Base-by-base conservation (phyloP, 495 filamentous ascomycete genomes). In the Alectoria sarmentosa region DNA sequence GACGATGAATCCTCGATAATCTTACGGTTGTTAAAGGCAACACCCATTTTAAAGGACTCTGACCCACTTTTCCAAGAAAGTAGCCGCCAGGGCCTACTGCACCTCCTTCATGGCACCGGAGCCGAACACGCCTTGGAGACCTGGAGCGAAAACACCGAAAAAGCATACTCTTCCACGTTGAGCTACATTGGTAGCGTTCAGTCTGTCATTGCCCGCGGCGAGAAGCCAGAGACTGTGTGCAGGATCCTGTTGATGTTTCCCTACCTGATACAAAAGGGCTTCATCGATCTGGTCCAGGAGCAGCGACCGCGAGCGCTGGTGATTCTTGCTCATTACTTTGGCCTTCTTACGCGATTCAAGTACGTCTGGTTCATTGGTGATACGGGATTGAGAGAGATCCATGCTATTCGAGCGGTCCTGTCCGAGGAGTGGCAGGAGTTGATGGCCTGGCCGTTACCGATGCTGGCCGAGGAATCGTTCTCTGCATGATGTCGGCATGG, bases 251-350 rank as follows among this genome's bases (percentile, higher is more conserved):
- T 76, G n/a, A 41, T 67, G 28, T 79, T 79, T 60, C 73, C 76
- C 13, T 73, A 74, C 61, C 32, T 76, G 21, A 64, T 72, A 2
- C 69, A 69, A 38, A 42, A 62, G 58, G 57, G 63, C 42, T 80
- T 74, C 59, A 69, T 76, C 52, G 67, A 74, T 5, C 44, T 77
- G 26, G 64, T 80, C 23, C 63, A 69, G 26, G 69, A 72, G 66
- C 44, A 49, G 28, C 66, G 67, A 19, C 76, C 77, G 17, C 73
- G 77, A 52, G 75, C 77, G 0, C 68, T 83, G 0, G 69, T 83
- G 11, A 77, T 84, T 19, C 69, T 80, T 4, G 76, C 75, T 5
- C 76, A 80, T 65, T 78, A 70, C 67, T 80, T 79, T 61, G 69
- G 72, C 1, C 63, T 76, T 23, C 58, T 76, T 15, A 59, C 64